Evolutionary conservation across 2,329 filamentous ascomycete species (phyloP).

Genomic region (Sporothrix euskadiensis): DNA sequence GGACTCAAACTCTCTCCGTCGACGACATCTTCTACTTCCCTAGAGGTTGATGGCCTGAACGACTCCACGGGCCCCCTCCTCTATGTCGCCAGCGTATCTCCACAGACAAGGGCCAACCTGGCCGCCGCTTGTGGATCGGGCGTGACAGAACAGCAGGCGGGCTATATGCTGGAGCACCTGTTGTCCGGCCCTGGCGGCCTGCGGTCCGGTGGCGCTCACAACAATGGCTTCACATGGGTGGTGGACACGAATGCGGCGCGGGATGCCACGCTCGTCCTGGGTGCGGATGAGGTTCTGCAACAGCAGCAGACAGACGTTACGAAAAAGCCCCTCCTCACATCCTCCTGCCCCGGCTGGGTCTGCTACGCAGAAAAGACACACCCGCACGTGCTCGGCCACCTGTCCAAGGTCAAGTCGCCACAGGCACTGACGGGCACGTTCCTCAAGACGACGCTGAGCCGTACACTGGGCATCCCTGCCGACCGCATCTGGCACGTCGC

Average conservation of each 20-base stretch:
- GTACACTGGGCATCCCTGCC: conserved; percentile 68
- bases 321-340: conserved; percentile 66
- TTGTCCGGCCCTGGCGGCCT: conserved; percentile 71
- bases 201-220: conserved; percentile 66
- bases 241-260: conserved; percentile 84
- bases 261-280: conserved; percentile 78
- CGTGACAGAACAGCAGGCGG: conserved; percentile 71
- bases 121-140: conserved; percentile 77
- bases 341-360: conserved; percentile 95
- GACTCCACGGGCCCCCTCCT: conserved; percentile 68
- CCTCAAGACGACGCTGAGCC: conserved; percentile 81
- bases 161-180: conserved; percentile 79
- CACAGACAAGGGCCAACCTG: conserved; percentile 84
- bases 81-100: conserved; percentile 90
- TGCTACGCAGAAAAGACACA: conserved; percentile 99
- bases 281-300: conserved; percentile 67
- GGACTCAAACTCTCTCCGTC: conserved; percentile 46
- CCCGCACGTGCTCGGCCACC: conserved; percentile 84
- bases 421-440: conserved; percentile 90
- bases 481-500: conserved; percentile 90
- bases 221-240: conserved; percentile 83
- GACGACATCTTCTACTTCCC: conserved; percentile 35
- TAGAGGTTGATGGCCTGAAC: conserved; percentile 49
- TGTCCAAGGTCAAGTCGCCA: conserved; percentile 89
- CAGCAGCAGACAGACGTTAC: conserved; percentile 37